Evolutionary conservation across 2,329 filamentous ascomycete genomes (phyloP).

Genomic region (Aspergillus sp.): DNA sequence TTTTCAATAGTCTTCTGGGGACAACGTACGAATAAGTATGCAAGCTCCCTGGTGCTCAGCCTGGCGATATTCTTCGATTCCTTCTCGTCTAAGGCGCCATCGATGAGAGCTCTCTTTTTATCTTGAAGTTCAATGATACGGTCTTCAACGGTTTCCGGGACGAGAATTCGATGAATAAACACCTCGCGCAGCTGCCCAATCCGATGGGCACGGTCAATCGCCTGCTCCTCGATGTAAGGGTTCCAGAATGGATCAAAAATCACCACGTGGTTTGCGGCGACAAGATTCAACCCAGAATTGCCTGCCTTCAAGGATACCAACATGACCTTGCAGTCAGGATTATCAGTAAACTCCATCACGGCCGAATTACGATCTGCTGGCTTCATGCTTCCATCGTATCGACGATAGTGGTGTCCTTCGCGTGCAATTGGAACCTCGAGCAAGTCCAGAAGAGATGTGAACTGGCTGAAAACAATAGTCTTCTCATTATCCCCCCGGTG

Average conservation of each 20-base stretch:
- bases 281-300: constrained; percentile 83
- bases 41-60: constrained; percentile 66
- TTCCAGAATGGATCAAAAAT: constrained; percentile 96
- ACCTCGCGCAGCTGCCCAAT: constrained; percentile 77
- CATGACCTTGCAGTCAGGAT: constrained; percentile 64
- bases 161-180: constrained; percentile 75
- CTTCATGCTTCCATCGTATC: constrained; percentile 77
- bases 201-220: constrained; percentile 83
- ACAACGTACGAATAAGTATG: constrained; percentile 63
- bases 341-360: constrained; percentile 66
- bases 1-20: neutral
- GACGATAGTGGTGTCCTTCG: constrained; percentile 59
- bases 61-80: constrained; percentile 66
- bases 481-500: constrained; percentile 62
- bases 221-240: constrained; percentile 88
- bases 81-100: constrained; percentile 75
- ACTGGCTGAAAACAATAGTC: constrained; percentile 80
- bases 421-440: constrained; percentile 69
- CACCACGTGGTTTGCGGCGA: constrained; percentile 79
- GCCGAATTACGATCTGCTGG: constrained; percentile 65
- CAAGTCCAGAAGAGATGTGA: constrained; percentile 75
- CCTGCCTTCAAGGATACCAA: constrained; percentile 77
- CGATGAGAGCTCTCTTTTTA: constrained; percentile 73
- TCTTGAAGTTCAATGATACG: constrained; percentile 78
- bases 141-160: constrained; percentile 80